Base-by-base conservation (phyloP, 75 land plant genomes). In the Picea sitchensis region DNA sequence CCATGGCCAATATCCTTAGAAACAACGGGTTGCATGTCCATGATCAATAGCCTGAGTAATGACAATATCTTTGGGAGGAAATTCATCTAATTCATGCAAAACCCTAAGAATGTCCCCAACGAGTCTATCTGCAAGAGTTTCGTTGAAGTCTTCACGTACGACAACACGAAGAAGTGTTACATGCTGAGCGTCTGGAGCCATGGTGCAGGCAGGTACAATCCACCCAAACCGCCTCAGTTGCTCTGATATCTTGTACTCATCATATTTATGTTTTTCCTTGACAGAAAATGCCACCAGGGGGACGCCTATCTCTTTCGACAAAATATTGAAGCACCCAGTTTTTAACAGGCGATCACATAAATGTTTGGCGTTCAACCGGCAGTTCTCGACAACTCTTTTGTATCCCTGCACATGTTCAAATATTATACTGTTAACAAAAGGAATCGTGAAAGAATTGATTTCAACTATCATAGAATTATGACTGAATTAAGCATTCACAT, bases 201-300 rank as follows among this genome's bases (percentile, higher is more conserved):
- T 88, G 34, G 86, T 88, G 80, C 87, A 87, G 3, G 89, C 91
- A 20, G 91, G 91, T 1, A 89, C 87, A 0, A 77, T 84, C 91
- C 91, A 89, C 20, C 90, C 90, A 47, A 67, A 86, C n/a, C 80
- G 41, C 34, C 91, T 81, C 23, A 89, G 79, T 0, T 76, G 65
- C 15, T 84, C 82, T 0, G 91, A 80, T 3, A 89, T 65, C 34
- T 89, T 85, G 73, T 82, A 88, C 61, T 77, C 91, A 56, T 82
- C 78, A 56, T 77, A 44, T 58, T 61, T 51, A 31, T 8, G 26
- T 26, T 44, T 72, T 30, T 87, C 86, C 73, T 84, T 89, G 30
- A 89, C 67, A 3, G 91, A 84, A 69, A 89, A 87, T 0, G 91
- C 89, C 44, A 89, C 83, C 3, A 88, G 31, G 9, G 91, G 91